phyloP scores from a whole-genome alignment of 305 asterid species.

The Fraxinus greggii region DNA sequence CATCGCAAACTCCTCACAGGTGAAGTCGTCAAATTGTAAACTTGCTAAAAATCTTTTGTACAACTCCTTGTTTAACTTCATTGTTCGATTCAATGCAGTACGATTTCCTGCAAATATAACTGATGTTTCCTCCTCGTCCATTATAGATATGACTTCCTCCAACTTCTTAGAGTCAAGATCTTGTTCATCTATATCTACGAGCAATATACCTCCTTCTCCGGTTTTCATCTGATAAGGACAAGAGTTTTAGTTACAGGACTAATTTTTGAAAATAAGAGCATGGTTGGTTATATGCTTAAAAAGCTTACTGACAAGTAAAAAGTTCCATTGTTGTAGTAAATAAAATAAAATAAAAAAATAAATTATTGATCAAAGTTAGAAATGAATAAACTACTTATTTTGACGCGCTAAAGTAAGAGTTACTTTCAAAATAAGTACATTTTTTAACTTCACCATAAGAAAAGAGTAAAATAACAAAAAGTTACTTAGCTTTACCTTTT shows the following conservation, averaged over 20 bases:
- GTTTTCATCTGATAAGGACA: conserved; percentile 40
- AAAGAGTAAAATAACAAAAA: not conserved
- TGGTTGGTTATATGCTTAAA: not conserved
- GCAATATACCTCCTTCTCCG: conserved; percentile 42
- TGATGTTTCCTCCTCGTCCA: conserved; percentile 38
- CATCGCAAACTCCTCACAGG: conserved; percentile 42
- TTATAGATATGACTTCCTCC: conserved; percentile 29
- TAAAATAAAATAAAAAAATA: not conserved
- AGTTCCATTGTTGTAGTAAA: not conserved
- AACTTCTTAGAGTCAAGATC: conserved; percentile 33
- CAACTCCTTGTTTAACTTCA: conserved; percentile 38
- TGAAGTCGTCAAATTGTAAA: conserved; percentile 44
- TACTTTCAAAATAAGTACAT: not conserved
- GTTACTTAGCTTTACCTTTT: not conserved
- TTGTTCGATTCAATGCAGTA: conserved; percentile 34
- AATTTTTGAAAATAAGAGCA: conserved; percentile 12
- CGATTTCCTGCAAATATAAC: conserved; percentile 41
- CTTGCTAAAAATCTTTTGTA: conserved; percentile 40
- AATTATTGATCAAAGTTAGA: not conserved
- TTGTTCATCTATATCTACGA: conserved; percentile 44
- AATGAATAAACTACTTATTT: not conserved
- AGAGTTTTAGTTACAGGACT: conserved; percentile 17
- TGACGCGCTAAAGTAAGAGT: not conserved
- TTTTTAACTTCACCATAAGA: not conserved
- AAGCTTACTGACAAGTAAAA: not conserved